phyloP scores from a whole-genome alignment of 345 rosid genomes.

The Euphorbia tirucalli region DNA sequence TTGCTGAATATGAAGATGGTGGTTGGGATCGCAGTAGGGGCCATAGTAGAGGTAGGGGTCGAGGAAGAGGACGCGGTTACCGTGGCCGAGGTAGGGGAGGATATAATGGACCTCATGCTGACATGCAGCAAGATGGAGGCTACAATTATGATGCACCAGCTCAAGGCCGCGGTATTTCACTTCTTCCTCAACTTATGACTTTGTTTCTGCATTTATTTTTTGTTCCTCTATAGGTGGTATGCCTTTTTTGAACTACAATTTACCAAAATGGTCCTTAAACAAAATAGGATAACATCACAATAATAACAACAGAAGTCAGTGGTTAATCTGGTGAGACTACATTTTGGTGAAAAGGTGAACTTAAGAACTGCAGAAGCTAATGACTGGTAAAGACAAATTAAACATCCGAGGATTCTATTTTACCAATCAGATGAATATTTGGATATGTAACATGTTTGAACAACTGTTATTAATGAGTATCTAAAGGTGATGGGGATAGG shows the following conservation, averaged over 20 bases:
- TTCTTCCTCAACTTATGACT: too few relatives aligned
- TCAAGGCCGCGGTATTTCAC: slow-evolving; percentile 24
- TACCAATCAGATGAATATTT: neutral
- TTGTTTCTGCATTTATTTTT: neutral
- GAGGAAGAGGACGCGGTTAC: slow-evolving; percentile 76
- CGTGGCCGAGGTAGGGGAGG: slow-evolving; percentile 90
- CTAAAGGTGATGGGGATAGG: neutral
- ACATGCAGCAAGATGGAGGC: slow-evolving; percentile 64
- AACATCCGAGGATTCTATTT: neutral
- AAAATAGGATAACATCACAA: neutral
- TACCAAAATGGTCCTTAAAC: neutral
- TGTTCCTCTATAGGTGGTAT: too few relatives aligned
- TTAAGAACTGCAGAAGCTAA: neutral
- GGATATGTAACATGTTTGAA: neutral
- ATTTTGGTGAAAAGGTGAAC: neutral
- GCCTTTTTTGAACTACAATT: neutral
- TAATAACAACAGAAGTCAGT: neutral
- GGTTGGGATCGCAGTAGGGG: slow-evolving; percentile 67
- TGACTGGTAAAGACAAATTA: neutral
- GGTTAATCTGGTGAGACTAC: neutral
- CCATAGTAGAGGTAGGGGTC: slow-evolving; percentile 72
- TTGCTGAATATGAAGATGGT: slow-evolving; percentile 74
- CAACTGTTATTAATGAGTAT: neutral
- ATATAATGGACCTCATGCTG: slow-evolving; percentile 66
- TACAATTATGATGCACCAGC: slow-evolving; percentile 57